These are phyloP conservation scores for Mycena rosella DNA, from an alignment of 768 basidiomycete species.

Conservation along the genomic window DNA sequence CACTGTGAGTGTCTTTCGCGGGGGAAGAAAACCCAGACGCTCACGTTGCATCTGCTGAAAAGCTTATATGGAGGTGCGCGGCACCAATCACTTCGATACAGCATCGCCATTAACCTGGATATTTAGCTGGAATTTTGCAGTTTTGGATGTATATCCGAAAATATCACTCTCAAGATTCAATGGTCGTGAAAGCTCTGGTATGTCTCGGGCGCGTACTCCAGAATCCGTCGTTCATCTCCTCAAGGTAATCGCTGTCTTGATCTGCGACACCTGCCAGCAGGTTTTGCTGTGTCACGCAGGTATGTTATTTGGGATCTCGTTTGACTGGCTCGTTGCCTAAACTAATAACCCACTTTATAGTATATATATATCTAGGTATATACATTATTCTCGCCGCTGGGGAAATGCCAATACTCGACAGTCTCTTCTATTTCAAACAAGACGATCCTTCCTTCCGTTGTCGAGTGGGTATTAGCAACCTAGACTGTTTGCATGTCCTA, in stretches of 20 bases:
- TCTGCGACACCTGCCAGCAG: conserved; percentile 33
- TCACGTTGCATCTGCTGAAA: background rate
- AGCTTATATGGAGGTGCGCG: conserved; percentile 33
- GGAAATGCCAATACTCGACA: background rate
- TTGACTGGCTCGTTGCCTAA: background rate
- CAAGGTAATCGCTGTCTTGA: conserved; percentile 27
- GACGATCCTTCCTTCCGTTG: conserved; percentile 15
- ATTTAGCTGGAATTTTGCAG: conserved; percentile 29
- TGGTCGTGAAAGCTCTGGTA: conserved; percentile 20
- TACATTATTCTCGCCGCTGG: background rate
- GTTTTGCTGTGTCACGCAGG: conserved; percentile 27
- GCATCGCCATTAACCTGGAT: background rate
- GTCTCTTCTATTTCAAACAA: conserved; percentile 20
- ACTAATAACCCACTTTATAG: background rate
- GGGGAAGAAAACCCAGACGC: too few species aligned
- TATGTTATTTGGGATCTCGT: background rate
- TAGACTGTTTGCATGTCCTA: background rate
- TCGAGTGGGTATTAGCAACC: conserved; percentile 10
- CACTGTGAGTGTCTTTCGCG: conserved; percentile 8
- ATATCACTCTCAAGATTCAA: conserved; percentile 26
- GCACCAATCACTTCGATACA: background rate
- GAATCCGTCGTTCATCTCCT: background rate
- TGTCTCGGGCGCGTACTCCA: background rate
- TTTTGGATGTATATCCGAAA: conserved; percentile 37
- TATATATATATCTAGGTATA: conserved; percentile 33